Evolutionary conservation across 805 yeast genomes (phyloP).

Genomic region (Isabelozyma gotoi): DNA sequence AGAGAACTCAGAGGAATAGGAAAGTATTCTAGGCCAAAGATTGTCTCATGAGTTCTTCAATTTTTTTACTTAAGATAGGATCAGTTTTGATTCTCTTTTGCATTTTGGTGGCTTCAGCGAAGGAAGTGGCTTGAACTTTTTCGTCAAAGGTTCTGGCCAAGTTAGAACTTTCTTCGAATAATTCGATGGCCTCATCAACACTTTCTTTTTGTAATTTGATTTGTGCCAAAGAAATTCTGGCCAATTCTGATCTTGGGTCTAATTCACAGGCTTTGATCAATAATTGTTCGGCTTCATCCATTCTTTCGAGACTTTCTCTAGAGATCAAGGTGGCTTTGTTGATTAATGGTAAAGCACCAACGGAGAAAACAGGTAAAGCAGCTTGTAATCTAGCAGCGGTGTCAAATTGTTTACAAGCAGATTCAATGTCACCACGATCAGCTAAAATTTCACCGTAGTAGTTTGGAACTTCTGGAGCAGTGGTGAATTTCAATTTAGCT

Average conservation of each 20-base stretch:
- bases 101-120: constrained; percentile 89
- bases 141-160: constrained; percentile 84
- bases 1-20: not conserved
- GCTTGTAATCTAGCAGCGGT: constrained; percentile 81
- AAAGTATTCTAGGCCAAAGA: not conserved
- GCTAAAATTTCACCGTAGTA: constrained; percentile 92
- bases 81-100: constrained; percentile 77
- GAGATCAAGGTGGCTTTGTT: constrained; percentile 81
- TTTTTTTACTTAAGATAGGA: constrained; percentile 61
- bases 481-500: constrained; percentile 75
- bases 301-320: constrained; percentile 48
- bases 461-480: constrained; percentile 89
- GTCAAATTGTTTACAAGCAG: constrained; percentile 83
- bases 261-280: constrained; percentile 73
- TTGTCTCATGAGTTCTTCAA: constrained; percentile 55
- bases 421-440: constrained; percentile 70
- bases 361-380: constrained; percentile 62
- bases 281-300: constrained; percentile 58
- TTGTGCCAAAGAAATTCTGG: constrained; percentile 90
- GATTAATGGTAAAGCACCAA: constrained; percentile 86
- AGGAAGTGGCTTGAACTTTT: constrained; percentile 85
- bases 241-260: constrained; percentile 89
- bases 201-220: constrained; percentile 80
- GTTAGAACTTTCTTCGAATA: constrained; percentile 80
- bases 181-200: constrained; percentile 74